Conservation (phyloP, 805 yeast genomes). For the Nakazawaea laoshanensis region DNA sequence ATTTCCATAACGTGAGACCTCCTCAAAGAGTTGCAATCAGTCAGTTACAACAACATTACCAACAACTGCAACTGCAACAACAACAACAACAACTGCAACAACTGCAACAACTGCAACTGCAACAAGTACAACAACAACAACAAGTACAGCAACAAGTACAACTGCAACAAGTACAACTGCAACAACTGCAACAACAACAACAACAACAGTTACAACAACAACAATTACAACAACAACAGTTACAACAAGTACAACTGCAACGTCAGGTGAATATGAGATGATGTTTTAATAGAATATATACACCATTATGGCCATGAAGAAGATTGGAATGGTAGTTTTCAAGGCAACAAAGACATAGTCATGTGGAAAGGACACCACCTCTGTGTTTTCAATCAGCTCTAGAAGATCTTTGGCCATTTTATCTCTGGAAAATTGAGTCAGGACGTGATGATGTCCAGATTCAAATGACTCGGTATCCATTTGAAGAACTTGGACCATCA, state of each 20-base stretch:
- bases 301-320: too few relatives aligned
- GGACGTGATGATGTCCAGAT: slow-evolving; percentile 28
- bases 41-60: slow-evolving; percentile 11
- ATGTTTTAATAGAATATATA: too few relatives aligned
- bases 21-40: slow-evolving; percentile 30
- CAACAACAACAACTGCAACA: slow-evolving; percentile 2
- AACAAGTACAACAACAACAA: slow-evolving; percentile 7
- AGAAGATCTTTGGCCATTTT: slow-evolving; percentile 29
- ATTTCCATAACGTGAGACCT: slow-evolving; percentile 42
- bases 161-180: slow-evolving; percentile 18
- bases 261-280: too few relatives aligned
- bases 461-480: slow-evolving; percentile 1
- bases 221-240: background rate
- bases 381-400: slow-evolving; percentile 10
- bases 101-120: slow-evolving; percentile 4
- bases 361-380: slow-evolving; percentile 6
- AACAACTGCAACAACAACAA: slow-evolving; percentile 9
- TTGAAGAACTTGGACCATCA: slow-evolving; percentile 10
- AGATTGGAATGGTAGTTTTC: too few relatives aligned
- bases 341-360: too few relatives aligned
- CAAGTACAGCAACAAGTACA: slow-evolving; percentile 1
- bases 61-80: slow-evolving; percentile 9
- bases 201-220: slow-evolving; percentile 3
- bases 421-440: slow-evolving; percentile 32
- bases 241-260: slow-evolving; percentile 1